These are phyloP conservation scores for Platanthera zijinensis DNA, from an alignment of 106 monocot species.

Conservation along the genomic window DNA sequence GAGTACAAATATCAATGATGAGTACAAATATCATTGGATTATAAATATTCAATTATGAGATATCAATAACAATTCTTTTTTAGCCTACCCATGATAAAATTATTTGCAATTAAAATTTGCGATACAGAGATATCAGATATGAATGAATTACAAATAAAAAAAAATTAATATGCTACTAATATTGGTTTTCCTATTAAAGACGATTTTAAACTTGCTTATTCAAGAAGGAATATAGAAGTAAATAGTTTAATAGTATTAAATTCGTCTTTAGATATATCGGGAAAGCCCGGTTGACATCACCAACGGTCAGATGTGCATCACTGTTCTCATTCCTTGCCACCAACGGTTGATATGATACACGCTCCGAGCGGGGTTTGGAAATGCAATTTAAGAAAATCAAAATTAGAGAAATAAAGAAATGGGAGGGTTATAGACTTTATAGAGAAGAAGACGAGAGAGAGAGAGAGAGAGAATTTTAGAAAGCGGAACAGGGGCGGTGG, in stretches of 20 bases:
- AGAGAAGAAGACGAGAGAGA: neutral
- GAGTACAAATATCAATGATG: too few species aligned
- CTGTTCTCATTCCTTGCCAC: neutral
- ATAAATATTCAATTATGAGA: too few species aligned
- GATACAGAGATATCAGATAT: too few species aligned
- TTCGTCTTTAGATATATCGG: neutral
- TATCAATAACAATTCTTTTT: too few species aligned
- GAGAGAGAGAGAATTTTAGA: neutral
- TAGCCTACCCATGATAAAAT: too few species aligned
- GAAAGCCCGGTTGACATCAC: neutral
- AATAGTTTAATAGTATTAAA: neutral
- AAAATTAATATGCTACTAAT: too few species aligned
- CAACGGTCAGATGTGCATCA: neutral
- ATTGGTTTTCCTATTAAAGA: too few species aligned
- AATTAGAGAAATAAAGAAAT: neutral
- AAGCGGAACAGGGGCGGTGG: too few species aligned
- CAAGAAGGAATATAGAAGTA: neutral
- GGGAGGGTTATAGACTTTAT: neutral
- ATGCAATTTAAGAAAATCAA: neutral
- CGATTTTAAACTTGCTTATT: neutral
- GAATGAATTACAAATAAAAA: too few species aligned
- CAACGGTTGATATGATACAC: neutral
- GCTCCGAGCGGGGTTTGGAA: neutral
- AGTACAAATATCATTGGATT: too few species aligned
- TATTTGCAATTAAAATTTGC: too few species aligned